These are phyloP conservation scores for Xylaria sp. DNA, from an alignment of 2,329 filamentous ascomycete genomes.

Conservation along the genomic window DNA sequence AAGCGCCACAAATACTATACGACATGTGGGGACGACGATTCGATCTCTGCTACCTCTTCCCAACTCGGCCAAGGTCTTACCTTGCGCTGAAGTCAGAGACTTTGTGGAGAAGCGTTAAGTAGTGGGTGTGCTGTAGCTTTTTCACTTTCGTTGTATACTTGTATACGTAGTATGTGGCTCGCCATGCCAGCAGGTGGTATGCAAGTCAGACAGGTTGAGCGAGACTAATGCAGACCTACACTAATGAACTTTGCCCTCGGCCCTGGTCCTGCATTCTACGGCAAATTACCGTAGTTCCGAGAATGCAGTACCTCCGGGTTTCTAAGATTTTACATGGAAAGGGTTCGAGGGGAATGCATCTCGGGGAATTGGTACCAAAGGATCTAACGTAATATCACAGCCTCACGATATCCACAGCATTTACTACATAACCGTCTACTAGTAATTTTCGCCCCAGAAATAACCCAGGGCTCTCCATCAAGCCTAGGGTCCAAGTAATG, in stretches of 20 bases:
- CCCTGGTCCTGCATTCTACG: slow-evolving; percentile 21
- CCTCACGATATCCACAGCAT: slow-evolving; percentile 25
- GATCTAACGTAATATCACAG: slow-evolving; percentile 24
- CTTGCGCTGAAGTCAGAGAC: background rate
- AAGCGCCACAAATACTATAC: background rate
- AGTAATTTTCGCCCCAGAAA: slow-evolving; percentile 10
- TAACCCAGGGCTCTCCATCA: background rate
- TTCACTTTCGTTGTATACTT: background rate
- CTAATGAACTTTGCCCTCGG: slow-evolving; percentile 7
- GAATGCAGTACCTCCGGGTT: background rate
- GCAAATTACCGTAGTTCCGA: slow-evolving; percentile 28
- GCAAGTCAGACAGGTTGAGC: slow-evolving; percentile 26
- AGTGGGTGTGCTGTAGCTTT: background rate
- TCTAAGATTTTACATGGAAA: background rate
- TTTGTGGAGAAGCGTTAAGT: background rate
- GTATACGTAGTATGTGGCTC: slow-evolving; percentile 8
- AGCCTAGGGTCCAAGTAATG: slow-evolving; percentile 1
- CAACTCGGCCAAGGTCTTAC: slow-evolving; percentile 7
- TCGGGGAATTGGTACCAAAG: slow-evolving; percentile 8
- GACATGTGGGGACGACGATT: background rate
- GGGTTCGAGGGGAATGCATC: too few species aligned
- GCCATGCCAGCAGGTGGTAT: slow-evolving; percentile 10
- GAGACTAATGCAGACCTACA: slow-evolving; percentile 25
- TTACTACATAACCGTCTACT: background rate
- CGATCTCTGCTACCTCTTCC: background rate